Conservation (phyloP, 495 filamentous ascomycete species). For the Glarea lozoyensis region DNA sequence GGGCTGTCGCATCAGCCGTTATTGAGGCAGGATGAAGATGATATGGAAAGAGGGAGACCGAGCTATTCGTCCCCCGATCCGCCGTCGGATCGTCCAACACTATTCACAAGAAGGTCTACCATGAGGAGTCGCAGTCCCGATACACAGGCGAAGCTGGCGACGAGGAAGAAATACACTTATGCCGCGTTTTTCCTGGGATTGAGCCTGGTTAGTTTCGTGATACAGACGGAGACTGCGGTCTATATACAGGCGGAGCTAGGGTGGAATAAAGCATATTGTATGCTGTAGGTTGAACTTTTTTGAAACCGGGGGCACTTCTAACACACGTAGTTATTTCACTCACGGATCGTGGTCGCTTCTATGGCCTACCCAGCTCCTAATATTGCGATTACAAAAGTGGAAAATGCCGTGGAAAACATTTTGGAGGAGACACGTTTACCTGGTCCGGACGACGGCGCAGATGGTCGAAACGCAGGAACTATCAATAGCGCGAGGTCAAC, state of each 20-base stretch:
- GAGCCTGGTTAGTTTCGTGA: conserved; percentile 69
- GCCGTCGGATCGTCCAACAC: conserved; percentile 5
- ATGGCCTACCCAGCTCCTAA: conserved; percentile 74
- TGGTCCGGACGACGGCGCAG: conserved; percentile 69
- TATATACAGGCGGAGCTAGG: conserved; percentile 82
- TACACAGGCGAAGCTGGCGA: conserved; percentile 45
- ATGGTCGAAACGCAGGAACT: conserved; percentile 69
- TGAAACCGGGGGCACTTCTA: background rate
- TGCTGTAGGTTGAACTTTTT: conserved; percentile 53
- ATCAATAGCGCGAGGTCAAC: conserved; percentile 42
- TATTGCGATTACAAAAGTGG: conserved; percentile 62
- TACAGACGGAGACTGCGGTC: conserved; percentile 91
- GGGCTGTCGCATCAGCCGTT: conserved; percentile 44
- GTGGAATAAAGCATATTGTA: conserved; percentile 96
- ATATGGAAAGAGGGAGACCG: conserved; percentile 31
- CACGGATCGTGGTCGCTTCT: conserved; percentile 88
- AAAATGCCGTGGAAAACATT: conserved; percentile 72
- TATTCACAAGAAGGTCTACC: conserved; percentile 19
- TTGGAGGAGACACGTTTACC: conserved; percentile 69
- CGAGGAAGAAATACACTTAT: conserved; percentile 73
- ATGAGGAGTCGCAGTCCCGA: conserved; percentile 25
- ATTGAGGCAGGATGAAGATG: conserved; percentile 30
- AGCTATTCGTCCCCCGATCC: conserved; percentile 21
- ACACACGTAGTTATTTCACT: conserved; percentile 63
- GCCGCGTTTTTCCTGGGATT: conserved; percentile 74